Conservation (phyloP, 1,284 basidiomycete species). For the Trichosporon ovoides region DNA sequence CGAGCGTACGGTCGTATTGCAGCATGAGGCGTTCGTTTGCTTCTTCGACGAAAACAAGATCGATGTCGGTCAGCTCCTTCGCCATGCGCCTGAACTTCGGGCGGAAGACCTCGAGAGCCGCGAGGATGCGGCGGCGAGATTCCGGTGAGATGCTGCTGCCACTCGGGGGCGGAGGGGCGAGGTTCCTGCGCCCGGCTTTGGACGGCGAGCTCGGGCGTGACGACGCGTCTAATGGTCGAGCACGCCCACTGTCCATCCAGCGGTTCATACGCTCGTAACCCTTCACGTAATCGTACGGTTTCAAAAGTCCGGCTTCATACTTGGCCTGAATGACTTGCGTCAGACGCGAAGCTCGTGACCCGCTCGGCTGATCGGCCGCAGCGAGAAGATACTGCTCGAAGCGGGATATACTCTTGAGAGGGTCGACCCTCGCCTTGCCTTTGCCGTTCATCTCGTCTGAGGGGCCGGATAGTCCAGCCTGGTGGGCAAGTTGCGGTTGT, state of each 20-base stretch:
- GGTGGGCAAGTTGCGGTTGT: neutral
- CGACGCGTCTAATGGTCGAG: slow-evolving; percentile 51
- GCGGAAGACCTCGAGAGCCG: slow-evolving; percentile 70
- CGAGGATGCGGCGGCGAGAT: slow-evolving; percentile 74
- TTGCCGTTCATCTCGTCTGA: slow-evolving; percentile 13
- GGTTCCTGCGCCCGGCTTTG: slow-evolving; percentile 6
- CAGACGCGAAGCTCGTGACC: slow-evolving; percentile 82
- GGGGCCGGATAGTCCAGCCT: neutral
- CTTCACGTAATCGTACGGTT: slow-evolving; percentile 95
- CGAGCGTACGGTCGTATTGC: slow-evolving; percentile 93
- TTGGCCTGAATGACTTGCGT: slow-evolving; percentile 91
- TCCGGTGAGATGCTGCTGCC: slow-evolving; percentile 62
- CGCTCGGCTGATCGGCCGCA: slow-evolving; percentile 89
- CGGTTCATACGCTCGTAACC: slow-evolving; percentile 80
- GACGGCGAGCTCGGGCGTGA: slow-evolving; percentile 12
- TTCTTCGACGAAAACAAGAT: slow-evolving; percentile 96
- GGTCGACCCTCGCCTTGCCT: slow-evolving; percentile 20
- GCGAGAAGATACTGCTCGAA: slow-evolving; percentile 69
- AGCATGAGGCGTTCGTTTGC: slow-evolving; percentile 91
- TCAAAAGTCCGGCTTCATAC: slow-evolving; percentile 90
- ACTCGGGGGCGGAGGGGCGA: slow-evolving; percentile 18
- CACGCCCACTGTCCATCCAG: slow-evolving; percentile 74
- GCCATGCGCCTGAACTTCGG: slow-evolving; percentile 92
- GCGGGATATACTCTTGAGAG: slow-evolving; percentile 21
- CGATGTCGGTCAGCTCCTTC: slow-evolving; percentile 83